These are phyloP conservation scores for Saccharum hybrid DNA, from an alignment of 202 grass and related monocot genomes.

Conservation along the genomic window DNA sequence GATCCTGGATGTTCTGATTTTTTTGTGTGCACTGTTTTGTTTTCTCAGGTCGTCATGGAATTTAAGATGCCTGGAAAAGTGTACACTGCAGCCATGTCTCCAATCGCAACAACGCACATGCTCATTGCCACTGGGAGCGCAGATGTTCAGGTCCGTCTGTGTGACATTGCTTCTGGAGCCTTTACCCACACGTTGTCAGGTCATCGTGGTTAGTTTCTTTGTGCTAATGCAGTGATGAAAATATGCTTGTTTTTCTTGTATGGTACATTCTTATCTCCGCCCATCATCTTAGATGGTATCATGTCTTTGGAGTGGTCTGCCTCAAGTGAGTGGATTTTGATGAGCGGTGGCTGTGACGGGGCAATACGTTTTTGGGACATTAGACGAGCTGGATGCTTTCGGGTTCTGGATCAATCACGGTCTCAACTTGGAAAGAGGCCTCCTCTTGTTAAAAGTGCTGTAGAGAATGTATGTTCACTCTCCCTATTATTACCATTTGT, in stretches of 20 bases:
- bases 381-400: constrained; percentile 81
- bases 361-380: constrained; percentile 99
- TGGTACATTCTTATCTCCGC: constrained; percentile 41
- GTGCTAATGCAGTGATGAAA: constrained; percentile 31
- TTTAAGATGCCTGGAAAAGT: constrained; percentile 99
- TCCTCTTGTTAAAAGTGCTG: constrained; percentile 53
- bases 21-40: neutral
- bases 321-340: constrained; percentile 87
- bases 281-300: constrained; percentile 74
- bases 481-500: neutral
- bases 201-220: constrained; percentile 81
- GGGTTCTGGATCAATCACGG: constrained; percentile 78
- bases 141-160: constrained; percentile 92
- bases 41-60: constrained; percentile 73
- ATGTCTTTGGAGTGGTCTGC: constrained; percentile 95
- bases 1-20: constrained; percentile 18
- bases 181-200: constrained; percentile 94
- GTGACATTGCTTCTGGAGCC: constrained; percentile 90
- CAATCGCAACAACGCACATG: constrained; percentile 74
- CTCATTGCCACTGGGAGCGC: constrained; percentile 84
- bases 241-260: constrained; percentile 19
- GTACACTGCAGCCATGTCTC: constrained; percentile 73
- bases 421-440: constrained; percentile 81
- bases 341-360: constrained; percentile 80
- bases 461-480: constrained; percentile 50